Percentiles rank a stretch among this genome's conserved stretches.
Conservation (phyloP, 345 rosid genomes). For the Ceriops zippeliana region DNA sequence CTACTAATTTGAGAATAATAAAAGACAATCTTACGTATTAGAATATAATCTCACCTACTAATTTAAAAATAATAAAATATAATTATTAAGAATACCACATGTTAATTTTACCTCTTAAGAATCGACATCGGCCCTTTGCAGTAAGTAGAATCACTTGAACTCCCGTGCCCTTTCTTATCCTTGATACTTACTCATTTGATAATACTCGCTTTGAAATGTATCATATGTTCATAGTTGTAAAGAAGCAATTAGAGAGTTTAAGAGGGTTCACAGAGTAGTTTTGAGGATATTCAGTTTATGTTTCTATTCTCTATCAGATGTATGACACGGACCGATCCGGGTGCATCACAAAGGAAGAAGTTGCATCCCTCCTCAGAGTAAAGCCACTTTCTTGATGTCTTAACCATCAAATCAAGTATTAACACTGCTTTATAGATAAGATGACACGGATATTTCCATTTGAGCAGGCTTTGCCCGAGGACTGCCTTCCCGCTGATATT, state of each 20-base stretch:
- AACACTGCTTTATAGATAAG: neutral
- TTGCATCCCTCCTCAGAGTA: constrained; percentile 65
- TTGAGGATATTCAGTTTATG: neutral
- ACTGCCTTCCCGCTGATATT: constrained; percentile 57
- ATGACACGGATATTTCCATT: neutral
- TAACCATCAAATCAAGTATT: neutral
- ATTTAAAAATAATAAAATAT: no score
- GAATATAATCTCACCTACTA: no score
- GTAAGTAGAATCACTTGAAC: no score
- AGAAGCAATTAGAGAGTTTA: neutral
- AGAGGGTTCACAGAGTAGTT: neutral
- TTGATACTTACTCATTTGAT: no score
- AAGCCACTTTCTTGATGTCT: constrained; percentile 2
- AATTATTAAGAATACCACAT: no score
- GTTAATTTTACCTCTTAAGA: no score
- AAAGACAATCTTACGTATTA: no score
- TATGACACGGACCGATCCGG: constrained; percentile 64
- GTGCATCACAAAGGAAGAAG: constrained; percentile 66
- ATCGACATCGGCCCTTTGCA: no score
- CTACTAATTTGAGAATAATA: no score
- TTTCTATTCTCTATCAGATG: constrained; percentile 38
- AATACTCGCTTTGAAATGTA: no score
- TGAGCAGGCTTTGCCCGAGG: constrained; percentile 60
- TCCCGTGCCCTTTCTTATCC: no score
- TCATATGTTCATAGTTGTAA: no score